Conservation (phyloP, 257 asterid species). For the Orobanche coerulescens region DNA sequence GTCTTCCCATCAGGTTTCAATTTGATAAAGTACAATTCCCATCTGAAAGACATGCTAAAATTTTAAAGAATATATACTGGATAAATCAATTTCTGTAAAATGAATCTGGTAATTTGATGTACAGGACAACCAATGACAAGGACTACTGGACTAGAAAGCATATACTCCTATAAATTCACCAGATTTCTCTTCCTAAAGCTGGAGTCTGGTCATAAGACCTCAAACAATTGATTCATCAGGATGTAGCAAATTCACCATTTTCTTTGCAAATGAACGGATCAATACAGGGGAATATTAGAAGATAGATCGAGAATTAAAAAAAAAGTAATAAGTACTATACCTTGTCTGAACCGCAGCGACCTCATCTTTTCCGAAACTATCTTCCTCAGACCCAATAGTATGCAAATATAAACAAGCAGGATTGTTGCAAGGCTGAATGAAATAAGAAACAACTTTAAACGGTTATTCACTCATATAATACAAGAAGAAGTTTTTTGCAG, state of each 20-base stretch:
- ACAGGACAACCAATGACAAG: not conserved
- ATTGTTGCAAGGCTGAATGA: constrained; percentile 81
- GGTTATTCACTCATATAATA: constrained; percentile 10
- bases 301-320: constrained; percentile 4
- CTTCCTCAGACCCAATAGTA: constrained; percentile 83
- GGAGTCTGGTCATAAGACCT: constrained; percentile 1
- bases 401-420: constrained; percentile 88
- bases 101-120: constrained; percentile 1
- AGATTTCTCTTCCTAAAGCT: constrained; percentile 4
- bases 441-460: constrained; percentile 22
- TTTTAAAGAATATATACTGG: not conserved
- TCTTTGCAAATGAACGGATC: not conserved
- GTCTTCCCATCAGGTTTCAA: not conserved
- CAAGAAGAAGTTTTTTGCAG: constrained; percentile 7
- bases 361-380: constrained; percentile 94
- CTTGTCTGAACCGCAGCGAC: constrained; percentile 93
- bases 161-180: not conserved
- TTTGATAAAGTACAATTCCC: constrained; percentile 4
- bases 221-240: constrained; percentile 6
- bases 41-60: not conserved
- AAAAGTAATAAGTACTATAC: constrained; percentile 29
- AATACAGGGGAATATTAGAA: constrained; percentile 7
- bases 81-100: not conserved
- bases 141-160: constrained; percentile 2
- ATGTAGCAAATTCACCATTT: not conserved